Evolutionary conservation across 176 grass and related monocot species (phyloP).

Genomic region (Rhynchospora tenuis): DNA sequence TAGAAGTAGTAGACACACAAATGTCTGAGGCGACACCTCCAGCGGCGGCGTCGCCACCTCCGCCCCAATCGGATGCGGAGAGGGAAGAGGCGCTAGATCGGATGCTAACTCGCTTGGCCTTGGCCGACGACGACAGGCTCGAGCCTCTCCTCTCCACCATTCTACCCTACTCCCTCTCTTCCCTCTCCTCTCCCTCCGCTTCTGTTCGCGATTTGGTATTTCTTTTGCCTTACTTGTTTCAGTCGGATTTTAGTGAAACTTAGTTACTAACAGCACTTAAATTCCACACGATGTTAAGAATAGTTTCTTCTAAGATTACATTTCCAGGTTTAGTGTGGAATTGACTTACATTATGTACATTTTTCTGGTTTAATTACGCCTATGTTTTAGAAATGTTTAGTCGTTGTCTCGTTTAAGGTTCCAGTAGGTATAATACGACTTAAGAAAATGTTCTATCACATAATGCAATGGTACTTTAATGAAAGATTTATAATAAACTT

Average conservation of each 20-base stretch:
- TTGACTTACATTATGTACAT: not conserved
- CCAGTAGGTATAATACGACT: not conserved
- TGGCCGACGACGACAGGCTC: slow-evolving; percentile 71
- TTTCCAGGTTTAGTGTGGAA: not conserved
- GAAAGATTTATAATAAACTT: not conserved
- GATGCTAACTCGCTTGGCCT: slow-evolving; percentile 79
- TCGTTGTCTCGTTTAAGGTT: not conserved
- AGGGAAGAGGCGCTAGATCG: slow-evolving; percentile 69
- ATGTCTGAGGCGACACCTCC: slow-evolving; percentile 30
- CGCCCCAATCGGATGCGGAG: slow-evolving; percentile 48
- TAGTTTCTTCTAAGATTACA: not conserved
- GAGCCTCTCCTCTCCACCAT: slow-evolving; percentile 58
- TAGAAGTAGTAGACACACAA: not conserved
- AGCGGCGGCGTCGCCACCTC: not conserved
- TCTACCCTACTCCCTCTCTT: slow-evolving; percentile 87
- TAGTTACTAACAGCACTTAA: not conserved
- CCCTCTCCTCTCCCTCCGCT: slow-evolving; percentile 54
- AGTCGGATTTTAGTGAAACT: not conserved
- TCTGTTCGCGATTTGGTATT: slow-evolving; percentile 76
- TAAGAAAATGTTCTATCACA: not conserved
- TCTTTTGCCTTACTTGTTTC: not conserved
- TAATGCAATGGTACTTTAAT: not conserved
- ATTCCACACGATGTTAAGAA: not conserved
- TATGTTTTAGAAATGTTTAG: not conserved
- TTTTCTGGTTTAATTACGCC: not conserved